Base-by-base conservation (phyloP, 306 rosid genomes). In the Rosa chinensis region DNA sequence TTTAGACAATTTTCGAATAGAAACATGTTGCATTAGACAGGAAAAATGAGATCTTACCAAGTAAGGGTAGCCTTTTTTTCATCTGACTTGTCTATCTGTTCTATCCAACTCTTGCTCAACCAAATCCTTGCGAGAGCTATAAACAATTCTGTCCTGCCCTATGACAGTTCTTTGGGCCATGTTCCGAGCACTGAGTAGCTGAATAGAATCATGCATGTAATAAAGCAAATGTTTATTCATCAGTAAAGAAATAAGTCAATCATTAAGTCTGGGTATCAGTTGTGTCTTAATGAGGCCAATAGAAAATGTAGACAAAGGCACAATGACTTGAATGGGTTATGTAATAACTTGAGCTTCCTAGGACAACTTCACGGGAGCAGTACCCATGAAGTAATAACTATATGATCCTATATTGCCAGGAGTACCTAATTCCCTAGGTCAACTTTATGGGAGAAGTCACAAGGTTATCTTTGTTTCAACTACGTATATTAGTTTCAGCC, bases 151-250 rank as follows among this genome's bases (percentile, higher is more conserved):
- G 84, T 90, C 98, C 87, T 90, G 86, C 58, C 92, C 92, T 77
- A 95, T 90, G 48, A 95, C 87, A 43, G 86, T 93, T 85, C 80
- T 95, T 79, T 91, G 92, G 66, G 99, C 96, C 98, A 93, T 91
- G 83, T 95, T 89, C 73, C 92, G 92, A 2, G 98, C 99, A 83
- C 89, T 93, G 84, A 89, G 87, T 77, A 95, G 92, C 98, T 95
- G 93, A 61, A 61, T 61, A 66, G 32, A 44, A 82, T 73, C 79
- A 82, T 55, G 56, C 23, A 70, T 53, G 18, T 21, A 23, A 44
- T 13, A 76, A 25, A 53, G 59, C 5, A 20, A 10, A 53, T 18
- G 58, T 55, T 37, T 49, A 73, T n/a, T 61, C 10, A 75, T 59
- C 53, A 25, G 18, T 56, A 53, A 56, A 56, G 39, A 42, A 74